Base-by-base conservation (phyloP, 176 grass and related monocot genomes). In the Phyllostachys edulis region DNA sequence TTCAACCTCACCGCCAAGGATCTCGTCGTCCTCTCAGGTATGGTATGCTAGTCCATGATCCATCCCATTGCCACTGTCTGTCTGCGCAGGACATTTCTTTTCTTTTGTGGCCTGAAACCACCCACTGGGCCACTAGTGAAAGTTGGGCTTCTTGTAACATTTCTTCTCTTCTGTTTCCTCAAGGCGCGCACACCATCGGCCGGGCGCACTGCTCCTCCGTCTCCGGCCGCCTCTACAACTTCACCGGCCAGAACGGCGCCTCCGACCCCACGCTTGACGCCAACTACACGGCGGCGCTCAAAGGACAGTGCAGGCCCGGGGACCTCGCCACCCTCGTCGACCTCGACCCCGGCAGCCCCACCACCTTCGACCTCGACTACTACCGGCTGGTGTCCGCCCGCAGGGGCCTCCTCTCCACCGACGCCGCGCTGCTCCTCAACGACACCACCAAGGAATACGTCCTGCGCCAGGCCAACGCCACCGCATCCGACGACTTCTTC, bases 1-100 rank as follows among this genome's bases (percentile, higher is more conserved):
- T 73, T 85, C 42, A 93, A 93, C 86, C 85, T 93, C 63, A 93
- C 91, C 4, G 88, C 67, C 57, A 90, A 93, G 85, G 88, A 93
- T 59, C 77, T 93, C 44, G 91, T 71, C 34, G 85, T 93, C 89
- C 85, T 90, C 67, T 93, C 91, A 46, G 91, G 90, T 46, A 29
- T 29, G 29, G 29, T 29, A 29, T 29, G 29, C 29, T 29, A 29
- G 29, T n/a, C n/a, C n/a, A n/a, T n/a, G n/a, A n/a, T n/a, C n/a
- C n/a, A n/a, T n/a, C n/a, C n/a, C n/a, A n/a, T n/a, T n/a, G 29
- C 29, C 29, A 29, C 29, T 29, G 29, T 29, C 1, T 29, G 29
- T 29, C 29, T 29, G 29, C 29, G 1, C 29, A 29, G 1, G 0
- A 0, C 29, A 29, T 29, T 29, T 29, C 29, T 1, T 29, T 29